A percentile compares a stretch with the other conserved stretches of the same genome.
phyloP scores from a whole-genome alignment of 192 early-diverging fungal species.

The Gamsiella multidivaricata region DNA sequence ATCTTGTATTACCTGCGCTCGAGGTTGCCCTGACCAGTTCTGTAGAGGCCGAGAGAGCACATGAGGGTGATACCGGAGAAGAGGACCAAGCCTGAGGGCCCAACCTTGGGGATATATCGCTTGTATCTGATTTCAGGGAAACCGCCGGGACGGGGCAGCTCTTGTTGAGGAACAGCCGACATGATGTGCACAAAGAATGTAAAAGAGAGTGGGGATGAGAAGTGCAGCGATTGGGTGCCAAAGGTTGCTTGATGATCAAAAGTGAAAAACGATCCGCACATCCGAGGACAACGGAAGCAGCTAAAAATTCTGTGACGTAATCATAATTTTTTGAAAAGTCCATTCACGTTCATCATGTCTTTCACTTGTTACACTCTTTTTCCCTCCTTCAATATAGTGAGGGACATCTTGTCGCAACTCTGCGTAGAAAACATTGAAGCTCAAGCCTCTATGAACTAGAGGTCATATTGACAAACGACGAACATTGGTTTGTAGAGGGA shows the following conservation, averaged over 20 bases:
- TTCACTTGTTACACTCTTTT: too few relatives aligned
- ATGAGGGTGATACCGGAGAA: constrained; percentile 78
- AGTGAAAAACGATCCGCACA: neutral
- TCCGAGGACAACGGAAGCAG: neutral
- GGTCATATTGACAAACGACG: too few relatives aligned
- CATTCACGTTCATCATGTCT: too few relatives aligned
- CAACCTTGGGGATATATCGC: constrained; percentile 88
- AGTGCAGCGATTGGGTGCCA: neutral
- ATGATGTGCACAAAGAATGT: too few relatives aligned
- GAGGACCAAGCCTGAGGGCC: constrained; percentile 89
- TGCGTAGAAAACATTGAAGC: too few relatives aligned
- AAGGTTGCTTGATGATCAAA: too few relatives aligned
- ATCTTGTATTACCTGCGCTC: constrained; percentile 70
- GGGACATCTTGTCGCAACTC: too few relatives aligned
- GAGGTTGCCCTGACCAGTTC: constrained; percentile 68
- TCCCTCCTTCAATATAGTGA: too few relatives aligned
- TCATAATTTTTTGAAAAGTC: too few relatives aligned
- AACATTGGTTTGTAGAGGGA: too few relatives aligned
- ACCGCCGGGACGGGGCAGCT: constrained; percentile 80
- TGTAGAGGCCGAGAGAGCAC: constrained; percentile 87
- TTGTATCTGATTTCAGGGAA: constrained; percentile 90
- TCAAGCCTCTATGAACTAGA: too few relatives aligned
- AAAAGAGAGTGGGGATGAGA: constrained; percentile 9
- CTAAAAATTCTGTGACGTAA: too few relatives aligned
- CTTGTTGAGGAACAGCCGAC: constrained; percentile 63